phyloP scores from a whole-genome alignment of 768 basidiomycete species.

The Boletales sp. region DNA sequence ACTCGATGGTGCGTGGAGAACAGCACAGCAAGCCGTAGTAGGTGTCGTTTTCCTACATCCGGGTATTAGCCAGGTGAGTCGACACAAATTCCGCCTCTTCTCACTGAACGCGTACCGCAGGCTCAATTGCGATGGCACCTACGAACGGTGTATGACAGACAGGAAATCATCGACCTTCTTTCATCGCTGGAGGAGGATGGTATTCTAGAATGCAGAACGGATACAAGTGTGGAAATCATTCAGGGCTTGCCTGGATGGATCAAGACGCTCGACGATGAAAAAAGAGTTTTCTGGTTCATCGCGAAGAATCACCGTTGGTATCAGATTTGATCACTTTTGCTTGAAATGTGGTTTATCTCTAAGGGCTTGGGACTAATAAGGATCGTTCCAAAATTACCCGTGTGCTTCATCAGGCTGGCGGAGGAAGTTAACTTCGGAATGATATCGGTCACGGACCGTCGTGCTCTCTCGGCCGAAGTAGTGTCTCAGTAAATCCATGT shows the following conservation, averaged over 20 bases:
- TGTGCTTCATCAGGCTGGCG: no score
- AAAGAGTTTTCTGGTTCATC: constrained; percentile 57
- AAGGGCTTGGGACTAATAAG: no score
- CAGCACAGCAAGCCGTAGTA: constrained; percentile 66
- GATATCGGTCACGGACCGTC: no score
- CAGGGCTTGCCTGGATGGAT: constrained; percentile 23
- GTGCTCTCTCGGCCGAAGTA: no score
- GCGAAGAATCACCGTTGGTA: constrained; percentile 62
- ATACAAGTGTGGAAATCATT: constrained; percentile 1
- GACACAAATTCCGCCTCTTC: background rate
- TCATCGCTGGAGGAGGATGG: constrained; percentile 51
- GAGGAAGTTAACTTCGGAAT: no score
- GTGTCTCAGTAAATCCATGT: no score
- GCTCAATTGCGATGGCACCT: constrained; percentile 70
- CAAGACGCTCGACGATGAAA: constrained; percentile 45
- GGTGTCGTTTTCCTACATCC: constrained; percentile 66
- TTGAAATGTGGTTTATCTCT: background rate
- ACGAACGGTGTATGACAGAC: constrained; percentile 68
- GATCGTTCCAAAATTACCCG: no score
- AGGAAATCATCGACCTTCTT: constrained; percentile 66
- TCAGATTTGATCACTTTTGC: constrained; percentile 37
- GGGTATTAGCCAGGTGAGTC: constrained; percentile 65
- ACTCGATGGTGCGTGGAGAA: constrained; percentile 63
- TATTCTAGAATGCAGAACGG: constrained; percentile 34
- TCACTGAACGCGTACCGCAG: constrained; percentile 33